Evolutionary conservation across 345 rosid species (phyloP), one percentile per base, ranked within the genome.

Genomic region (Mangifera indica): DNA sequence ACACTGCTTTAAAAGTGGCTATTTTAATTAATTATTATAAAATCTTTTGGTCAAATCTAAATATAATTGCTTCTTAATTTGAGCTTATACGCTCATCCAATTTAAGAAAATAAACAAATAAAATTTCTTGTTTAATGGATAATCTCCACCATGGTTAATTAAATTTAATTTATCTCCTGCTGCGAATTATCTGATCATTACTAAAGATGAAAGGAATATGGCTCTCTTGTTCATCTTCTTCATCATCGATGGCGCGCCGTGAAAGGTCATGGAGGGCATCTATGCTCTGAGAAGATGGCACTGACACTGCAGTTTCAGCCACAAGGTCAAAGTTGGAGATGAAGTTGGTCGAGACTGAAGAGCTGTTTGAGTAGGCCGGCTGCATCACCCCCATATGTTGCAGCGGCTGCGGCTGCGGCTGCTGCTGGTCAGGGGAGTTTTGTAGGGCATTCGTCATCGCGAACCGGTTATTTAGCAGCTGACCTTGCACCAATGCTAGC

Each of bases 281-380:
- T 64, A 86, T 56, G 77, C 78, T 87, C 69, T 77, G 83, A 59
- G 90, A 81, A 49, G 93, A 84, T 12, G 87, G 88, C 17, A 77
- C 84, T 0, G 83, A 69, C 42, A 37, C 8, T 37, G 42, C 42
- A 37, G 42, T 37, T 51, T 81, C 88, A 0, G 87, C 81, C 15
- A 80, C 77, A 56, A 90, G 70, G 67, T 91, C 93, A 56, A 85
- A 82, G 77, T 77, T 76, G 45, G 79, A 71, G 25, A 85, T 76
- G 79, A 91, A 85, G 84, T 83, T 84, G 52, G 86, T 88, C 73
- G 98, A 90, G 69, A 85, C 89, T 1, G 98, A 86, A n/a, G 98
- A 94, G 75, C 89, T 90, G 91, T 87, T 94, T 70, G 98, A 94
- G 82, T 91, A 90, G 37, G 89, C 86, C 1, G 95, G 92, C 77